Evolutionary conservation across 257 asterid genomes (phyloP).

Genomic region (Nicotiana paniculata): DNA sequence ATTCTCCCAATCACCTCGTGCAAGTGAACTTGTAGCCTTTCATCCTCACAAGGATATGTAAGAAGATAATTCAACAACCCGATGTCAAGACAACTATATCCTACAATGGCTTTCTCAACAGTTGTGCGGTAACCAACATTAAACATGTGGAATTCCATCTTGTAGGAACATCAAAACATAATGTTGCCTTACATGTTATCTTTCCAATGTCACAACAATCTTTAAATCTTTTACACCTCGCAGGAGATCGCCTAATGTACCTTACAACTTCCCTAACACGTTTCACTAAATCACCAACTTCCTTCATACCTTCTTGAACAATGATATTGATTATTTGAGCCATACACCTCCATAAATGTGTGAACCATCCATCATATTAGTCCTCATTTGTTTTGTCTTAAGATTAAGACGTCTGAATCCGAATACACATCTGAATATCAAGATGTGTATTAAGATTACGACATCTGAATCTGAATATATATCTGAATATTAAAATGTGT

Average conservation of each 20-base stretch:
- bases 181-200: neutral
- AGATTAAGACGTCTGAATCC: no score
- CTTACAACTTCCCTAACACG: neutral
- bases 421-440: no score
- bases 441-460: no score
- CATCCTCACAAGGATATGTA: neutral
- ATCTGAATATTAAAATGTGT: no score
- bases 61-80: neutral
- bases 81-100: neutral
- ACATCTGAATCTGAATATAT: no score
- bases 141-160: neutral
- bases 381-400: no score
- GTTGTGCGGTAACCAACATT: neutral
- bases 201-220: neutral
- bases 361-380: no score
- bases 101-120: neutral
- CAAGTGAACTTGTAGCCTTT: neutral
- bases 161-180: neutral
- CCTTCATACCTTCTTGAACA: no score
- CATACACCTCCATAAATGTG: no score
- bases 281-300: no score
- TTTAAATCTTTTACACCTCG: neutral
- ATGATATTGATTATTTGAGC: no score
- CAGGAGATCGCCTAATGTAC: neutral
- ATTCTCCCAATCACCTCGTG: neutral